Evolutionary conservation across 192 early-diverging fungal species (phyloP), one percentile per base, ranked within the genome.

Genomic region (Coemansia sp.): DNA sequence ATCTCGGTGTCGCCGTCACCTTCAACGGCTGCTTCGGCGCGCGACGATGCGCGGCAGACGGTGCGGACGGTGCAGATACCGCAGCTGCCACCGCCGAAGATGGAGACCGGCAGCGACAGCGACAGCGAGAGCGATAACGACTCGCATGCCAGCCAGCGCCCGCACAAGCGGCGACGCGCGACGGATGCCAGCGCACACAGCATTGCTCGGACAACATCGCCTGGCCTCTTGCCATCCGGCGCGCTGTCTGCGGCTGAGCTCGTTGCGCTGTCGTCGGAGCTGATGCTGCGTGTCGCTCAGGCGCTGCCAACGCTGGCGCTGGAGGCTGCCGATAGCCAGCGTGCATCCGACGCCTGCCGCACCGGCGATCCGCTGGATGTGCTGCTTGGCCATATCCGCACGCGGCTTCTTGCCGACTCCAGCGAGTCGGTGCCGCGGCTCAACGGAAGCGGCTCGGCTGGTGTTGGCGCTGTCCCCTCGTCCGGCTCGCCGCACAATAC

Each of bases 1-100:
- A 83, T 83, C 47, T 77, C 75, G 12, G 75, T 83, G 44, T 83
- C 80, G 32, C 75, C 71, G 52, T 74, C 80, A 60, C 80, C 74
- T 21, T 79, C 77, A 13, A 70, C 52, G 39, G 32, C 75, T 10
- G 59, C 79, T 53, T 54, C 73, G 15, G 18, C 56, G 56, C 43
- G 58, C 23, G 54, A 43, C 52, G 39, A 59, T 18, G 39, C 9
- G 1, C 32, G 32, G 32, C 32, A 32, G 32, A 32, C 32, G 32
- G 32, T 32, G 12, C 39, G n/a, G 15, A 42, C 53, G 21, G 32
- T 26, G 21, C 56, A 56, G 56, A 32, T 4, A 32, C 32, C 32
- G 32, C 32, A 32, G 32, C 32, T 32, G 32, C 32, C 32, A 32
- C 32, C 32, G 32, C 32, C 32, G 32, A 32, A 67, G 15, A 32